Base-by-base conservation (phyloP, 2,329 filamentous ascomycete species). In the Stagonosporopsis vannaccii region DNA sequence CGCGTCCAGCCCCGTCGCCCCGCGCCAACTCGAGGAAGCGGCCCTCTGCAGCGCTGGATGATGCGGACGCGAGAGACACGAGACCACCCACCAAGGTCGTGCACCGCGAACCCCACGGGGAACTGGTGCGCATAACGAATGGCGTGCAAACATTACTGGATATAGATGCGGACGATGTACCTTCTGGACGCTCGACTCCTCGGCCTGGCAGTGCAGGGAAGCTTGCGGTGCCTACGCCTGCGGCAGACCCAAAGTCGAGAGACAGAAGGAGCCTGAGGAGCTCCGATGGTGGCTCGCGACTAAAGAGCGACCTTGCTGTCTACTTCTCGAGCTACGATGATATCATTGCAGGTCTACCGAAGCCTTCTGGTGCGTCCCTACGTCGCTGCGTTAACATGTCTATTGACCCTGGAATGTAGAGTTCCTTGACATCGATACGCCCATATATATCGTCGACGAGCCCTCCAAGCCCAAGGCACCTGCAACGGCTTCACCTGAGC, bases 301-400 rank as follows among this genome's bases (percentile, higher is more conserved):
- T 92, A 78, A 97, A 96, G 82, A 97, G 92, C 77, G 93, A 97
- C 72, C 83, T 98, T 59, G 89, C 92, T 33, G 85, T 87, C 43
- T 98, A 97, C 78, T 97, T 98, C 71, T 88, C 90, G 48, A 93
- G 96, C 70, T 98, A 97, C 76, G 93, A 97, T 77, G 91, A 96
- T 73, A 86, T 97, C 64, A 92, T 98, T 78, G 92, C 91, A 60
- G 91, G 96, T 72, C 88, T 91, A 61, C 86, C 88, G 35, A 89
- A 89, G 67, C 89, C 93, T 77, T 82, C 89, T 66, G 89, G 92
- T 93, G 84, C 74, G 65, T 65, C 65, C 8, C 39, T 59, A 66
- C 37, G 60, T 17, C 66, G 17, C 50, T 58, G 8, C 46, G 36
- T 22, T 46, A 33, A 22, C 17, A 23, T 41, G n/a, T 20, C 45